Conservation (phyloP, 306 rosid species). For the Crataegus laevigata region DNA sequence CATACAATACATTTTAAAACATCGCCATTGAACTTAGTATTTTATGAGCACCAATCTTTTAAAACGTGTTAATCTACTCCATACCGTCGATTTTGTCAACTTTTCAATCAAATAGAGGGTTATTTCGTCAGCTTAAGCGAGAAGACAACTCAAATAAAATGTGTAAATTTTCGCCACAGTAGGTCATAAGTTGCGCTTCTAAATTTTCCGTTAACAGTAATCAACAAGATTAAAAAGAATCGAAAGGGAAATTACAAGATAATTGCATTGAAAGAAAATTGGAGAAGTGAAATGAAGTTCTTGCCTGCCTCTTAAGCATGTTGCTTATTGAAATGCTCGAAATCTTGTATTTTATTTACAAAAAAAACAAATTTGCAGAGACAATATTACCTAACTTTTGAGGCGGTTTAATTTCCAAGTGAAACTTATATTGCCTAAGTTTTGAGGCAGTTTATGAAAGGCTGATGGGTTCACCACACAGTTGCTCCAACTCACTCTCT, state of each 20-base stretch:
- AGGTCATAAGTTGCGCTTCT: not conserved
- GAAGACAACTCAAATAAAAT: too few relatives aligned
- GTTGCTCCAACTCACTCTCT: constrained; percentile 55
- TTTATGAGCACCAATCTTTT: too few relatives aligned
- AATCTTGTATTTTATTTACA: not conserved
- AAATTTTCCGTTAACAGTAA: too few relatives aligned
- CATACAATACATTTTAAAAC: too few relatives aligned
- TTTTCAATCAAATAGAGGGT: too few relatives aligned
- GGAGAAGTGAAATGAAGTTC: not conserved
- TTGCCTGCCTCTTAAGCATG: not conserved
- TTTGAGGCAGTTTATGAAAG: constrained; percentile 34
- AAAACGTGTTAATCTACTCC: too few relatives aligned
- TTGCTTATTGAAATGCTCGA: not conserved
- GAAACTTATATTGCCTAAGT: not conserved
- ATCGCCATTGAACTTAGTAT: too few relatives aligned
- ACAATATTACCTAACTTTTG: not conserved
- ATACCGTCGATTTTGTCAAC: too few relatives aligned
- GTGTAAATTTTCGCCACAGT: not conserved
- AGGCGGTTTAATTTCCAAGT: not conserved
- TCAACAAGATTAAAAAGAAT: not conserved
- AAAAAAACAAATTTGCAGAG: not conserved
- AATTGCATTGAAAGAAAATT: not conserved
- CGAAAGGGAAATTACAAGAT: not conserved
- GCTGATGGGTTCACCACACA: constrained; percentile 61
- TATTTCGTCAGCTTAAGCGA: too few relatives aligned